Conservation (phyloP, 2,329 filamentous ascomycete species). For the Sodiomyces alkalinus region DNA sequence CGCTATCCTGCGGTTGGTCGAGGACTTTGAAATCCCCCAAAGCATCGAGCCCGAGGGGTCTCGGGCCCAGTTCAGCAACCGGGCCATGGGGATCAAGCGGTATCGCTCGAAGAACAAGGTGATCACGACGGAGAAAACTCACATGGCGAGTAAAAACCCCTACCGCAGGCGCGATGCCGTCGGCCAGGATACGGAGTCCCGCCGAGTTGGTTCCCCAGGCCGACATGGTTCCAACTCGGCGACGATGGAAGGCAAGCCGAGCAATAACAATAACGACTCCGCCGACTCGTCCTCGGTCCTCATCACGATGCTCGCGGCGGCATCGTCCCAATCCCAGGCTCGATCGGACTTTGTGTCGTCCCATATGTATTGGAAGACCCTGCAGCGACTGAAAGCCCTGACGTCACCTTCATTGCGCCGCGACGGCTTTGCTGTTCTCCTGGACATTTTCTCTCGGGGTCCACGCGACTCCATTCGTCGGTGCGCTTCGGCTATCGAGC, state of each 20-base stretch:
- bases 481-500: slow-evolving; percentile 57
- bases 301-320: slow-evolving; percentile 60
- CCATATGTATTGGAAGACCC: slow-evolving; percentile 72
- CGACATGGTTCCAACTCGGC: too few relatives aligned
- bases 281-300: slow-evolving; percentile 27
- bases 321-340: slow-evolving; percentile 60
- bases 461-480: slow-evolving; percentile 54
- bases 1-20: slow-evolving; percentile 64
- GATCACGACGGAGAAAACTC: slow-evolving; percentile 32
- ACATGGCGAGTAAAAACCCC: slow-evolving; percentile 43
- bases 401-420: slow-evolving; percentile 44
- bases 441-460: slow-evolving; percentile 60
- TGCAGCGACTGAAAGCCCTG: slow-evolving; percentile 55
- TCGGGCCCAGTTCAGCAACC: slow-evolving; percentile 54
- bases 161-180: slow-evolving; percentile 27
- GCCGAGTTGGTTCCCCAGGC: neutral
- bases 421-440: slow-evolving; percentile 54
- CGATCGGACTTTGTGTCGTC: slow-evolving; percentile 72
- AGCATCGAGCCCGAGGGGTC: slow-evolving; percentile 43
- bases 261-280: neutral
- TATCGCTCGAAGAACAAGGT: slow-evolving; percentile 45
- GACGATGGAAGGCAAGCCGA: too few relatives aligned
- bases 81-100: slow-evolving; percentile 45
- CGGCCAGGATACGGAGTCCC: neutral
- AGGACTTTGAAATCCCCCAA: slow-evolving; percentile 68